Evolutionary conservation across 2,329 filamentous ascomycete genomes (phyloP), one percentile per base, ranked within the genome.

Genomic region (Gyromitra esculenta): DNA sequence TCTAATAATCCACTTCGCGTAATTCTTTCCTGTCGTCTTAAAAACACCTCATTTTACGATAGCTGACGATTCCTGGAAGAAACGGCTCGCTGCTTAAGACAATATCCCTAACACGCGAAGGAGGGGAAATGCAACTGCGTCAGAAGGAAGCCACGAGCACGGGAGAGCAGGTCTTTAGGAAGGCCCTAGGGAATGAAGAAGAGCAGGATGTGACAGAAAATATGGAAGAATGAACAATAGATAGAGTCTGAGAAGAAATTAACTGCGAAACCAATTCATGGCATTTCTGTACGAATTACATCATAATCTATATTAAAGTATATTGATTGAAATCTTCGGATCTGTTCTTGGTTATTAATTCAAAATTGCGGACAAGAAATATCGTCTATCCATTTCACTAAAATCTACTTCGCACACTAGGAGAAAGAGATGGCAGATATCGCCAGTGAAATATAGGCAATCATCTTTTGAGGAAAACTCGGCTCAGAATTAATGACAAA

Each of bases 61-160:
- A 13, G 54, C 64, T 73, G 41, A 73, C 41, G 8, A 21, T 35
- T 37, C 25, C 11, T 41, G 13, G 39, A 31, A 76, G 73, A 67
- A 76, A 76, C 13, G 73, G 63, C 37, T 73, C 67, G 35, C 18
- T 76, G 37, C 73, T 76, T 2, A 73, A 73, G 54, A 73, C 69
- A 21, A 73, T 76, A 62, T 65, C 54, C n/a, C 69, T 76, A n/a
- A 63, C 68, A 7, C 41, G 65, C 8, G 73, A 71, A 59, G 75
- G 52, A 59, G 75, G 71, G 35, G 73, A 75, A 15, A 70, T 77
- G 76, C 62, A n/a, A n/a, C 66, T 39, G n/a, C 39, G 41, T n/a
- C 76, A 77, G n/a, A 68, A 48, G 37, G 73, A 71, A 39, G 73
- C 57, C n/a, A 59, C 68, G 9, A 64, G n/a, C 25, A 65, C 43